These are phyloP conservation scores for Mortierella sp. DNA, from an alignment of 371 early-diverging fungal genomes.

Conservation along the genomic window DNA sequence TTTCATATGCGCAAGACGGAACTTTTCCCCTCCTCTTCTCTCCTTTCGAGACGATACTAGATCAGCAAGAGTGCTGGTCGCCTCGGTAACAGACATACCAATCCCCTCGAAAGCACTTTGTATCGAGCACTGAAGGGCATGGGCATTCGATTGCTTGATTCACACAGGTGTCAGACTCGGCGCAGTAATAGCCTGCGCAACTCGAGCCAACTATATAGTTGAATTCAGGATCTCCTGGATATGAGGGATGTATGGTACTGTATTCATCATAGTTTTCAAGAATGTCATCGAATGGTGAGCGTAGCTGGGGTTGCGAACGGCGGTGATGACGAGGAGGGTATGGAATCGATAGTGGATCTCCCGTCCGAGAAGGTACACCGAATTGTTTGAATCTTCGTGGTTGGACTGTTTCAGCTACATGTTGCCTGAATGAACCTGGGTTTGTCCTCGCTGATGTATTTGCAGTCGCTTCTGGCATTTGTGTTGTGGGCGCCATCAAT, in stretches of 20 bases:
- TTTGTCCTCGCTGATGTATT: not conserved
- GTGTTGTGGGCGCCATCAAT: not conserved
- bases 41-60: not conserved
- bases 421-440: not conserved
- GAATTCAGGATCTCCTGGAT: not conserved
- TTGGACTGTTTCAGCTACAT: not conserved
- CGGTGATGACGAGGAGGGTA: not conserved
- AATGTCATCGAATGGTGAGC: constrained; percentile 5
- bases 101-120: constrained; percentile 28
- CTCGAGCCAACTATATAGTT: constrained; percentile 1
- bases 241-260: not conserved
- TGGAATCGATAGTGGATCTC: not conserved
- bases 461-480: not conserved
- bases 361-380: not conserved
- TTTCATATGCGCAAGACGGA: too few relatives aligned
- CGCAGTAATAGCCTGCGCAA: constrained; percentile 28
- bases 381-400: not conserved
- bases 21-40: too few relatives aligned
- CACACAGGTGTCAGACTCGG: constrained; percentile 27
- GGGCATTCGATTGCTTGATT: constrained; percentile 30
- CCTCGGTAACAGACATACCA: constrained; percentile 37
- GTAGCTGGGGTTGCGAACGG: not conserved
- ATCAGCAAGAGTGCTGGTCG: not conserved
- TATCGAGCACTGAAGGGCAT: constrained; percentile 23
- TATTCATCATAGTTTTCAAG: not conserved